Conservation (phyloP, 352 stramenopile genomes). For the Pythium folliculosum region DNA sequence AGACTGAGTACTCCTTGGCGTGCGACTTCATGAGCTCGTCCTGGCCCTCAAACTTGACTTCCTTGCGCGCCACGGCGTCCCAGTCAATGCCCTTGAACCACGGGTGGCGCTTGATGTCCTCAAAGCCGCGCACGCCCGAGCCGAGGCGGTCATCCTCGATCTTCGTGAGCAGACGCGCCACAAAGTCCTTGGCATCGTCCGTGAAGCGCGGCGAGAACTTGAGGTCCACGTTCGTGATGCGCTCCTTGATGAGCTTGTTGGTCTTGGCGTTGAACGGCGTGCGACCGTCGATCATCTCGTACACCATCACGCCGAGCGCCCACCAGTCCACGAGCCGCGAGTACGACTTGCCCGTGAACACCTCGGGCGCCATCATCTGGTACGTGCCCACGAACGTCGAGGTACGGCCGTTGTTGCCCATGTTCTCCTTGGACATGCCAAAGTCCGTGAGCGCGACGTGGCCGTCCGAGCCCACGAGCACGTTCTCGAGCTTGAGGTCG, state of each 20-base stretch:
- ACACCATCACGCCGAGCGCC: slow-evolving; percentile 86
- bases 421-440: slow-evolving; percentile 98
- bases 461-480: slow-evolving; percentile 94
- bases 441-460: slow-evolving; percentile 99
- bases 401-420: slow-evolving; percentile 80
- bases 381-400: slow-evolving; percentile 92
- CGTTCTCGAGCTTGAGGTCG: slow-evolving; percentile 99
- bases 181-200: slow-evolving; percentile 83
- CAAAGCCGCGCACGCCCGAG: slow-evolving; percentile 83
- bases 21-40: slow-evolving; percentile 79
- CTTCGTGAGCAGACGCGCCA: slow-evolving; percentile 92
- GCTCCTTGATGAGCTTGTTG: slow-evolving; percentile 84
- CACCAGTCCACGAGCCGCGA: slow-evolving; percentile 89
- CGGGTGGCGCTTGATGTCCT: slow-evolving; percentile 85
- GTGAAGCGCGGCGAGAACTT: slow-evolving; percentile 84
- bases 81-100: slow-evolving; percentile 90
- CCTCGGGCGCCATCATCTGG: slow-evolving; percentile 92
- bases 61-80: slow-evolving; percentile 64
- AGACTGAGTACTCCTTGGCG: slow-evolving; percentile 76
- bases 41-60: slow-evolving; percentile 68
- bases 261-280: slow-evolving; percentile 89
- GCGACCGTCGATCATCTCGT: slow-evolving; percentile 88
- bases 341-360: slow-evolving; percentile 89
- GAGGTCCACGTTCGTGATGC: slow-evolving; percentile 81
- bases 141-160: slow-evolving; percentile 92